These are phyloP conservation scores for Clavispora asparagi DNA, from an alignment of 805 yeast species.

Conservation along the genomic window DNA sequence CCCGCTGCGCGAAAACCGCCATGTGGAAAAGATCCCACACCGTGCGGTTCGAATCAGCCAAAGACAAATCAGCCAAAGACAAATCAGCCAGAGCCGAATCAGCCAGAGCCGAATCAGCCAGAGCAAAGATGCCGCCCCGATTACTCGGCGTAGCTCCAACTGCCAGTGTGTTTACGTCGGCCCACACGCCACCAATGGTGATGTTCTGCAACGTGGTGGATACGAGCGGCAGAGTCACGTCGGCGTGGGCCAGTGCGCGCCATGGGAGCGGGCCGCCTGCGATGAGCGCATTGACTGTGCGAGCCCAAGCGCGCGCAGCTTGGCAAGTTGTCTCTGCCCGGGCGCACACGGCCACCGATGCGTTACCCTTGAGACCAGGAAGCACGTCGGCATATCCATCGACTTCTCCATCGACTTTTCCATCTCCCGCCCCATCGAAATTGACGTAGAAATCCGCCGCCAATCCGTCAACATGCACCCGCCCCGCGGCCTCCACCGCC, in stretches of 20 bases:
- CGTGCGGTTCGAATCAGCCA: too few species aligned
- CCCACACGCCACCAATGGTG: neutral
- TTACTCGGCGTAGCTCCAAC: too few species aligned
- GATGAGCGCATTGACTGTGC: neutral
- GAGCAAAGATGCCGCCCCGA: too few species aligned
- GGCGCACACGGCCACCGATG: neutral
- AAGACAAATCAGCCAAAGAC: too few species aligned
- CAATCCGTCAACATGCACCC: neutral
- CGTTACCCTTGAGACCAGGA: neutral
- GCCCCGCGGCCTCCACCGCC: neutral
- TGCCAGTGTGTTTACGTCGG: neutral
- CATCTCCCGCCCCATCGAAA: too few species aligned
- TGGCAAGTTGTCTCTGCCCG: neutral
- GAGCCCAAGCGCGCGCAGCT: neutral
- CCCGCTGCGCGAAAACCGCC: neutral
- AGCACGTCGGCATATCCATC: too few species aligned
- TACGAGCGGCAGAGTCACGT: neutral
- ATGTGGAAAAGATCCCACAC: neutral
- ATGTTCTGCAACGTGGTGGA: neutral
- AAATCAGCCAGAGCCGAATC: too few species aligned
- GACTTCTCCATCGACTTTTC: too few species aligned
- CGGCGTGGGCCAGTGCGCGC: neutral
- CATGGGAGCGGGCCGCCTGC: neutral
- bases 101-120: too few species aligned
- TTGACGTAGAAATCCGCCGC: too few species aligned